These are phyloP conservation scores for Astragalus membranaceus DNA, from an alignment of 306 rosid genomes.

Conservation along the genomic window DNA sequence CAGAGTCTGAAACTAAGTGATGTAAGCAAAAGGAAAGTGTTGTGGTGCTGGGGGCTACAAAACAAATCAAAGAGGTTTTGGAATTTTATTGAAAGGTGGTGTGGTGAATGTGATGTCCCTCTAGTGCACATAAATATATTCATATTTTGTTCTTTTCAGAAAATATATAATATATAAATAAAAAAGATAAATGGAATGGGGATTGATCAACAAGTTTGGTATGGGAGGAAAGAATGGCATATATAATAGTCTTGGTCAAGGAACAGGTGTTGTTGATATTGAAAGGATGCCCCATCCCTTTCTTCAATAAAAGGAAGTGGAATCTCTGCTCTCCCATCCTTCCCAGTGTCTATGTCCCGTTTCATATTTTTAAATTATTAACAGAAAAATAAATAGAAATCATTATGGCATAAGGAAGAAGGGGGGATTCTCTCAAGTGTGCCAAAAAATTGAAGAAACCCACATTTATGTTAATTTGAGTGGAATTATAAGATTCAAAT, in stretches of 20 bases:
- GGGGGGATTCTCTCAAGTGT: neutral
- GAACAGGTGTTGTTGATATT: conserved; percentile 54
- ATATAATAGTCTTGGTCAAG: conserved; percentile 53
- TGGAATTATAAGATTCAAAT: too few species aligned
- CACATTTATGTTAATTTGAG: too few species aligned
- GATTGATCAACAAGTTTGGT: conserved; percentile 33
- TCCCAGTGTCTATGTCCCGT: conserved; percentile 56
- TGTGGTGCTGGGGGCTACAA: conserved; percentile 41
- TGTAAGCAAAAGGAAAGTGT: conserved; percentile 50
- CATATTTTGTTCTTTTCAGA: conserved; percentile 29
- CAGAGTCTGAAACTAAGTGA: conserved; percentile 50
- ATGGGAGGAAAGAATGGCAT: conserved; percentile 47
- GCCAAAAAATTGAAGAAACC: too few species aligned
- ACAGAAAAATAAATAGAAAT: neutral
- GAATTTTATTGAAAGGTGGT: conserved; percentile 50
- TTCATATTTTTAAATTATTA: conserved; percentile 15
- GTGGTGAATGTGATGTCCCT: neutral
- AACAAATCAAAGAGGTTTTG: conserved; percentile 53
- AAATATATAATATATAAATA: neutral
- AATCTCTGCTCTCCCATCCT: conserved; percentile 86
- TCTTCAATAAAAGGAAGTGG: conserved; percentile 61
- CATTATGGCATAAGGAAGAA: neutral
- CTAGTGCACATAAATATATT: conserved; percentile 24
- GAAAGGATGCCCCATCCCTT: conserved; percentile 61
- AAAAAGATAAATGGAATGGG: conserved; percentile 4